phyloP scores from a whole-genome alignment of 176 grass and related monocot species.

The Rhynchospora tenuis region DNA sequence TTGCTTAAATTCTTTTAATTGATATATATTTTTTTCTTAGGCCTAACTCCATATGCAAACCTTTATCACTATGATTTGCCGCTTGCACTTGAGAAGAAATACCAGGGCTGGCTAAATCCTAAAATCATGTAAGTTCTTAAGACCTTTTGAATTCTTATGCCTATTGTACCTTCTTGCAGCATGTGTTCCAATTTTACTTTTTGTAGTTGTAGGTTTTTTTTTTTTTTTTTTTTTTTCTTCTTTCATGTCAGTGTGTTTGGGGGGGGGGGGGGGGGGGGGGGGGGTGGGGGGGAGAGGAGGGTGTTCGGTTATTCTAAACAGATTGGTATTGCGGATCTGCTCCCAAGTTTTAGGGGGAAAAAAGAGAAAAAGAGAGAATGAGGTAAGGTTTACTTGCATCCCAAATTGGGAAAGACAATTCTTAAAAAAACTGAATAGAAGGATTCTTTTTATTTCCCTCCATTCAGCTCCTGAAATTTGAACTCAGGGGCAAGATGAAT shows the following conservation, averaged over 20 bases:
- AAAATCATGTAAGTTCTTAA: constrained; percentile 46
- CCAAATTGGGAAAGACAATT: no score
- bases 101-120: constrained; percentile 45
- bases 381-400: no score
- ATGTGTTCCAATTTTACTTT: neutral
- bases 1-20: neutral
- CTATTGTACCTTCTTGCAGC: neutral
- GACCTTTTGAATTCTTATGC: neutral
- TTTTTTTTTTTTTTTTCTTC: no score
- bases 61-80: constrained; percentile 68
- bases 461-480: no score
- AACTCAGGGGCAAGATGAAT: no score
- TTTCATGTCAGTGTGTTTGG: no score
- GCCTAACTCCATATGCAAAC: constrained; percentile 52
- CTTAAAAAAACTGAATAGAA: no score
- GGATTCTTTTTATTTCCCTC: no score
- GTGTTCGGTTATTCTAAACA: neutral
- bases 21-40: constrained; percentile 26
- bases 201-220: neutral
- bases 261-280: no score
- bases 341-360: no score
- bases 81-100: constrained; percentile 58
- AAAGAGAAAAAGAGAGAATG: no score
- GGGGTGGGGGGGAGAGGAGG: no score
- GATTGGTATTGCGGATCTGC: neutral